Evolutionary conservation across 495 filamentous ascomycete species (phyloP).

Genomic region (Neurospora sp.): DNA sequence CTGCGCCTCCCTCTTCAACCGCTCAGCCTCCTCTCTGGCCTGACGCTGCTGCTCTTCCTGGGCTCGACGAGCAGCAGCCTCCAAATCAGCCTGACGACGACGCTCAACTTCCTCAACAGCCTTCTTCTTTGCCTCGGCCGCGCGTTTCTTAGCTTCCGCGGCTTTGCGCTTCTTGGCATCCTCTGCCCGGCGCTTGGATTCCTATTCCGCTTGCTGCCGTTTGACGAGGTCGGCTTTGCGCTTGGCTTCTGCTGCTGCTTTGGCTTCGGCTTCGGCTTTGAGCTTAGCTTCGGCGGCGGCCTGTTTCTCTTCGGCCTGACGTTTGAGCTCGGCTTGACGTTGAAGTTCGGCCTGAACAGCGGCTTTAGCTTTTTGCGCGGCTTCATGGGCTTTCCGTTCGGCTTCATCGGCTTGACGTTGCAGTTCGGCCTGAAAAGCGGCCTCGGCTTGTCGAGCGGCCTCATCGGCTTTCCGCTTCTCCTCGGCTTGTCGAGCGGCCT

Average conservation of each 20-base stretch:
- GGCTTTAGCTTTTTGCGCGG: not conserved
- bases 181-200: not conserved
- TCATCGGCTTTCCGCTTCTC: not conserved
- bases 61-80: not conserved
- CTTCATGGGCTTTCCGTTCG: not conserved
- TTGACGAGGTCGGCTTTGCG: not conserved
- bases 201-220: not conserved
- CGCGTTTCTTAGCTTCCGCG: not conserved
- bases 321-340: not conserved
- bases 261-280: not conserved
- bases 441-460: not conserved
- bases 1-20: not conserved
- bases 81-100: not conserved
- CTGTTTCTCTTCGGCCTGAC: not conserved
- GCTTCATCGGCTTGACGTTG: not conserved
- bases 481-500: too few relatives aligned
- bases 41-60: not conserved
- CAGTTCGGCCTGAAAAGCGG: not conserved
- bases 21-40: rapidly evolving
- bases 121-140: not conserved
- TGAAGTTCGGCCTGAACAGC: not conserved
- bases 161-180: not conserved
- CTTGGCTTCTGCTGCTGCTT: not conserved
- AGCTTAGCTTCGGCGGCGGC: not conserved
- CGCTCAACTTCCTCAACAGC: not conserved